Evolutionary conservation across 1,284 basidiomycete genomes (phyloP).

Genomic region (Cystobasidium slooffiae): DNA sequence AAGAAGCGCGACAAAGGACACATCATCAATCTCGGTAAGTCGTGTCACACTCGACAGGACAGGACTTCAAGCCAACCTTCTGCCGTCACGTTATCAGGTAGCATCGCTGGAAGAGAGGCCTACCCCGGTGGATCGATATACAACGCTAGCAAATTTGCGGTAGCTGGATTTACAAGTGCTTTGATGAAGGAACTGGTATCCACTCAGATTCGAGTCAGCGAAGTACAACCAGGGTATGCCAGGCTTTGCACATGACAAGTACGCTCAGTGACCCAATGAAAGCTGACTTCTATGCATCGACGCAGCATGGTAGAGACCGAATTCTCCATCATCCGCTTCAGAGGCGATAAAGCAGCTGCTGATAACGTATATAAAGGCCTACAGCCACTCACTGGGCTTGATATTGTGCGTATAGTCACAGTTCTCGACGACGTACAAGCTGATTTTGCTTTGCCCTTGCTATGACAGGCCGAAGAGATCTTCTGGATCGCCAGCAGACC

Average conservation of each 20-base stretch:
- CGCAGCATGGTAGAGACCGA: slow-evolving; percentile 61
- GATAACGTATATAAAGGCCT: slow-evolving; percentile 84
- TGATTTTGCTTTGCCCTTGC: background rate
- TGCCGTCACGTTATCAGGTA: background rate
- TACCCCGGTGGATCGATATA: slow-evolving; percentile 79
- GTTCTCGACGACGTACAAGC: too few relatives aligned
- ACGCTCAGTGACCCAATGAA: slow-evolving; percentile 20
- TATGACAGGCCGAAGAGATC: slow-evolving; percentile 81
- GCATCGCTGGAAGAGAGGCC: slow-evolving; percentile 70
- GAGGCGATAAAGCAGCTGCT: slow-evolving; percentile 78
- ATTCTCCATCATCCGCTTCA: slow-evolving; percentile 85
- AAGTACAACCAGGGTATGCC: slow-evolving; percentile 76
- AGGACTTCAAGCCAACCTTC: slow-evolving; percentile 25
- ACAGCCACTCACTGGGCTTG: slow-evolving; percentile 70
- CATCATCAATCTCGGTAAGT: slow-evolving; percentile 94
- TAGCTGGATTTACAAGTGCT: slow-evolving; percentile 82
- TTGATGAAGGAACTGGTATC: slow-evolving; percentile 83
- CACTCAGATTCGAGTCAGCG: slow-evolving; percentile 86
- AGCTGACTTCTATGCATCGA: background rate
- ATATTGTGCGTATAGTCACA: slow-evolving; percentile 68
- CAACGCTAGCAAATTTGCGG: slow-evolving; percentile 84
- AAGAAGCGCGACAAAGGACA: slow-evolving; percentile 85
- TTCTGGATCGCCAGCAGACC: slow-evolving; percentile 91
- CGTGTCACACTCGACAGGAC: background rate
- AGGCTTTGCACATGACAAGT: slow-evolving; percentile 1